A percentile compares a stretch with the other conserved stretches of the same genome.
phyloP scores from a whole-genome alignment of 495 filamentous ascomycete species.

The Xylaria palmicola region DNA sequence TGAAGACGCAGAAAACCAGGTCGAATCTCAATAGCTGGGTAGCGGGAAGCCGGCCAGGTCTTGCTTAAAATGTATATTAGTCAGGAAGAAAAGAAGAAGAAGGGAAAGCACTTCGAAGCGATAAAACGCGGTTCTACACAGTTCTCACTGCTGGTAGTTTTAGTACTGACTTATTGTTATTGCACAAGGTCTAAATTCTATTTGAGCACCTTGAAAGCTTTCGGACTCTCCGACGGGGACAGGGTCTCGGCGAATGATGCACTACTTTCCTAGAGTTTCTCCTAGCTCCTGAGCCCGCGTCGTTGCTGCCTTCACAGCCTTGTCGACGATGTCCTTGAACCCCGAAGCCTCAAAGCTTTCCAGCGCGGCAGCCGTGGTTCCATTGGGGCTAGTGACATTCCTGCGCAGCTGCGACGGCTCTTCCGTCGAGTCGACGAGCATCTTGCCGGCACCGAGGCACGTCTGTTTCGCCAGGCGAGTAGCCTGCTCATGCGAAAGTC shows the following conservation, averaged over 20 bases:
- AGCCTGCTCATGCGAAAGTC: slow-evolving; percentile 33
- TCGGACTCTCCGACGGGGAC: not conserved
- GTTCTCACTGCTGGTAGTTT: no score
- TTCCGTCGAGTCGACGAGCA: slow-evolving; percentile 33
- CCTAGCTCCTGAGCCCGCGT: slow-evolving; percentile 30
- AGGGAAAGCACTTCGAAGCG: no score
- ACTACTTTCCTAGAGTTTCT: slow-evolving; percentile 24
- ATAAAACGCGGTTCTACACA: no score
- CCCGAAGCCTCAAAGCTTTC: slow-evolving; percentile 33
- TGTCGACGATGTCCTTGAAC: slow-evolving; percentile 30
- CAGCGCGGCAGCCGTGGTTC: slow-evolving; percentile 35
- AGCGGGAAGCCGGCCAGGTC: no score
- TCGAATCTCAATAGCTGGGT: no score
- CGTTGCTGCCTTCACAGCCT: slow-evolving; percentile 32
- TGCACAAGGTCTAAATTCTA: no score
- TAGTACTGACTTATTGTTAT: no score
- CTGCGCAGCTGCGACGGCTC: slow-evolving; percentile 33
- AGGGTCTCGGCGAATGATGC: not conserved
- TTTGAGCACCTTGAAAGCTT: no score
- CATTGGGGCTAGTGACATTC: slow-evolving; percentile 37
- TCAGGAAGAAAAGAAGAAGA: no score
- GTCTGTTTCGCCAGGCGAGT: slow-evolving; percentile 36
- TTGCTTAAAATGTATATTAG: no score
- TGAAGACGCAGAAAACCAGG: no score
- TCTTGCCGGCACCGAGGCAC: slow-evolving; percentile 34